Conservation (phyloP, 306 rosid genomes). For the Lathyrus aphaca region DNA sequence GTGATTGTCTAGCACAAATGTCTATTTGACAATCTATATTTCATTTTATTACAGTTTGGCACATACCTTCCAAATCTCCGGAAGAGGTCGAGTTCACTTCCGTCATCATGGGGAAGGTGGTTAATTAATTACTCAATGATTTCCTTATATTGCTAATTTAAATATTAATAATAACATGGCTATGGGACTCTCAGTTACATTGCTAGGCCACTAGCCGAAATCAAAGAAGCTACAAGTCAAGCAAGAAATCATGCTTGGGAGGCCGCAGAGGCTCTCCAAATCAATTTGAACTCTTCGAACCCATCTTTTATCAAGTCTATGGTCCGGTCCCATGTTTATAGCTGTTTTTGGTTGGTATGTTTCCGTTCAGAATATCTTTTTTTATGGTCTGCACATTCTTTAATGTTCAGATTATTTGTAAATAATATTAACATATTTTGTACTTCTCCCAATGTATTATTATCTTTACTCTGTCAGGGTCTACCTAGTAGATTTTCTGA, state of each 20-base stretch:
- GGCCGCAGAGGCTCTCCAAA: constrained; percentile 61
- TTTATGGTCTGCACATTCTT: constrained; percentile 3
- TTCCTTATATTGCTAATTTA: constrained; percentile 15
- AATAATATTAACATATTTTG: not conserved
- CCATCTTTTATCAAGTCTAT: constrained; percentile 74
- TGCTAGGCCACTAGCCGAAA: constrained; percentile 73
- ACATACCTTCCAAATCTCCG: constrained; percentile 44
- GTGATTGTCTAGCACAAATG: constrained; percentile 2
- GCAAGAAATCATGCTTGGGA: constrained; percentile 58
- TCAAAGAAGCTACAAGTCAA: constrained; percentile 54
- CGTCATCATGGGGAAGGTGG: constrained; percentile 69
- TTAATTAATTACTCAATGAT: constrained; percentile 20
- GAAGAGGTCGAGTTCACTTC: constrained; percentile 55
- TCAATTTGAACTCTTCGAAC: constrained; percentile 47
- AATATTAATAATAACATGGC: constrained; percentile 33
- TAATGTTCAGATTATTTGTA: not conserved
- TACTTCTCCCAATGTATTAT: constrained; percentile 5
- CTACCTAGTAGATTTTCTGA: constrained; percentile 68
- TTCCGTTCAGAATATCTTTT: constrained; percentile 4
- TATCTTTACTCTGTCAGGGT: constrained; percentile 46
- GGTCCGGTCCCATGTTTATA: constrained; percentile 87
- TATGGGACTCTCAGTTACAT: constrained; percentile 51
- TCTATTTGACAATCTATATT: not conserved
- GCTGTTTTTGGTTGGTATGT: constrained; percentile 94
- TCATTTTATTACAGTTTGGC: constrained; percentile 41